These are phyloP conservation scores for Blastocystis sp. DNA, from an alignment of 352 stramenopile species.

Conservation along the genomic window DNA sequence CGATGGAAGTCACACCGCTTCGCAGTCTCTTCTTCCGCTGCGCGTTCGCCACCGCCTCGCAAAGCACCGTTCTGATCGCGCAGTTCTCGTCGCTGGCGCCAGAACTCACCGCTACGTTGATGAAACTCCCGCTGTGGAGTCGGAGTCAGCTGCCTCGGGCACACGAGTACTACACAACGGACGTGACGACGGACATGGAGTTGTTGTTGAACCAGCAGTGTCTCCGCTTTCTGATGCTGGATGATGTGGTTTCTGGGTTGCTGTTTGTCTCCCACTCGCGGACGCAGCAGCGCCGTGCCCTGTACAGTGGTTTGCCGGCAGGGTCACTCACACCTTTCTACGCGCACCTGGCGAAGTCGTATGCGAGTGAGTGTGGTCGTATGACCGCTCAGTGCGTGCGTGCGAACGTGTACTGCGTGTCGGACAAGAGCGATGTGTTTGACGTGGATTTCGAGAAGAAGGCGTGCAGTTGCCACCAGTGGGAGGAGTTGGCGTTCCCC, in stretches of 20 bases:
- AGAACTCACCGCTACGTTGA: neutral
- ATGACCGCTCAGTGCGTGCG: neutral
- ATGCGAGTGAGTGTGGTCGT: neutral
- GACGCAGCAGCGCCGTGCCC: neutral
- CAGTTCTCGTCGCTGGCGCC: neutral
- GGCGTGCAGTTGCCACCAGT: constrained; percentile 13
- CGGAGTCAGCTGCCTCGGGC: neutral
- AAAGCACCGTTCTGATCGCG: neutral
- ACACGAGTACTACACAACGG: too few relatives aligned
- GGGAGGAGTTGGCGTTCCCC: constrained; percentile 30
- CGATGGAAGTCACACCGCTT: neutral
- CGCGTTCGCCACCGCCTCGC: neutral
- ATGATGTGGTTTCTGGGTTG: constrained; percentile 46
- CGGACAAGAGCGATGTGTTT: neutral
- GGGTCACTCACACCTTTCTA: constrained; percentile 15
- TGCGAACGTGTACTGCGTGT: neutral
- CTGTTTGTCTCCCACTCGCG: neutral
- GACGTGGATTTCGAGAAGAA: constrained; percentile 29
- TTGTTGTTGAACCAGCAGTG: constrained; percentile 4
- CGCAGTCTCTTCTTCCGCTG: neutral
- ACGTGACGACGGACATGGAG: constrained; percentile 8
- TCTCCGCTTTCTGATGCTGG: constrained; percentile 25
- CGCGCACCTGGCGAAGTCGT: neutral
- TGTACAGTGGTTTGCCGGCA: neutral
- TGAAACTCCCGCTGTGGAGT: constrained; percentile 4